These are phyloP conservation scores for Botryosphaeria agaves DNA, from an alignment of 2,329 filamentous ascomycete genomes.

Conservation along the genomic window DNA sequence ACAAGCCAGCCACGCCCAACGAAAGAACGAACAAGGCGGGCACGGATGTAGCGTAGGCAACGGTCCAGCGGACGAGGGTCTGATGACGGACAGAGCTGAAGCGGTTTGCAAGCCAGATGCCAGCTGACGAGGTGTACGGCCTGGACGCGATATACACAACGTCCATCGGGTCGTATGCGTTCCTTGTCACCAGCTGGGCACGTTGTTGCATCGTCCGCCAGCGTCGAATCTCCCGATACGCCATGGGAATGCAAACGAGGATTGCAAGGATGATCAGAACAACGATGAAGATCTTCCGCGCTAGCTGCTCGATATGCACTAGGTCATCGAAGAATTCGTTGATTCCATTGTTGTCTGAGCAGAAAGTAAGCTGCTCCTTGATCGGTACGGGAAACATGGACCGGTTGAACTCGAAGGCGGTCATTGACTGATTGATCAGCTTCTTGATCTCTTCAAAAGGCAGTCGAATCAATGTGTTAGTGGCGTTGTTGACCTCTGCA, in stretches of 20 bases:
- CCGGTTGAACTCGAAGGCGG: constrained; percentile 61
- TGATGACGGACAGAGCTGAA: constrained; percentile 49
- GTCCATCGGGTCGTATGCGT: constrained; percentile 66
- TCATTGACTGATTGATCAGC: constrained; percentile 53
- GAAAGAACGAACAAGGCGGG: constrained; percentile 76
- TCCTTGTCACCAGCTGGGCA: constrained; percentile 44
- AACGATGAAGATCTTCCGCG: constrained; percentile 60
- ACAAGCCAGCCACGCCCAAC: constrained; percentile 63
- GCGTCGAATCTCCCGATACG: constrained; percentile 59
- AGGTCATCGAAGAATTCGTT: constrained; percentile 68
- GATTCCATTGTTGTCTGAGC: constrained; percentile 68
- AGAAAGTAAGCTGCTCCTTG: constrained; percentile 74
- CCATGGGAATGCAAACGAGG: constrained; percentile 60
- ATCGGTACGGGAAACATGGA: constrained; percentile 65
- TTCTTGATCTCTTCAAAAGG: constrained; percentile 71
- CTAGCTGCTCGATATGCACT: constrained; percentile 45
- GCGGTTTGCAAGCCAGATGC: constrained; percentile 50
- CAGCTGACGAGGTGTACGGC: constrained; percentile 55
- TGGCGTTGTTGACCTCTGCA: constrained; percentile 65
- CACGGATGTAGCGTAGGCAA: constrained; percentile 74
- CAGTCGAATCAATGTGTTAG: constrained; percentile 51
- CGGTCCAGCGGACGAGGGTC: constrained; percentile 61
- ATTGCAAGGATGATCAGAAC: constrained; percentile 56
- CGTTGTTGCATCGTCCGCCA: constrained; percentile 59
- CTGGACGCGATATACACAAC: constrained; percentile 75